These are phyloP conservation scores for Saprolegnia parasitica DNA, from an alignment of 352 stramenopile species.

Conservation along the genomic window DNA sequence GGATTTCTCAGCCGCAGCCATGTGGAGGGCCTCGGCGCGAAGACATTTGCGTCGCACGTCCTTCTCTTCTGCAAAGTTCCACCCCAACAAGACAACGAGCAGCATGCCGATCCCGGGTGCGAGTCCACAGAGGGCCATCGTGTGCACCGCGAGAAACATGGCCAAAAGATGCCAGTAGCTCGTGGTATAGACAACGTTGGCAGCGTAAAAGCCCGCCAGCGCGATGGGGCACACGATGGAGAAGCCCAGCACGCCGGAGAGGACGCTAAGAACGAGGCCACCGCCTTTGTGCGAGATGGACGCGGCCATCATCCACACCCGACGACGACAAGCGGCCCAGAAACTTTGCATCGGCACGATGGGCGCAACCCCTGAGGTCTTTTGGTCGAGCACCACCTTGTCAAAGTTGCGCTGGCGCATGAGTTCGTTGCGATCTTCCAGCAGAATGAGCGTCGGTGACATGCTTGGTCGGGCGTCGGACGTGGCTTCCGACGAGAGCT, in stretches of 20 bases:
- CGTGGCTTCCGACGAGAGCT: neutral
- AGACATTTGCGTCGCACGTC: neutral
- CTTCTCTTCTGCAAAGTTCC: neutral
- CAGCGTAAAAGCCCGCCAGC: constrained; percentile 22
- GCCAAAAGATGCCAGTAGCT: constrained; percentile 1
- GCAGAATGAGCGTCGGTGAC: neutral
- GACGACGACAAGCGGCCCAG: neutral
- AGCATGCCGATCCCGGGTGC: neutral
- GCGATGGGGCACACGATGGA: constrained; percentile 14
- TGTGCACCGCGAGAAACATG: constrained; percentile 16
- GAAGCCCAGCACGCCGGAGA: neutral
- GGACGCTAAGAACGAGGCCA: constrained; percentile 3
- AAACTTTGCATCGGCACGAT: neutral
- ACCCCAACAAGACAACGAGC: neutral
- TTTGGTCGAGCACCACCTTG: constrained; percentile 1
- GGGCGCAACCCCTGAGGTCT: neutral
- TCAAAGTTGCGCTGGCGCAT: constrained; percentile 23
- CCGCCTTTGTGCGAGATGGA: constrained; percentile 9
- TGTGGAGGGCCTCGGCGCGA: neutral
- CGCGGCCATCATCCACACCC: neutral
- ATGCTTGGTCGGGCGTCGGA: neutral
- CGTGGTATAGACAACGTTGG: neutral
- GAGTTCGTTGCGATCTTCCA: constrained; percentile 4
- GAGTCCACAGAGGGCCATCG: constrained; percentile 3
- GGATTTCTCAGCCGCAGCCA: constrained; percentile 15